A percentile compares a stretch with the other conserved stretches of the same genome.
These are phyloP conservation scores for Massariosphaeria phaeospora DNA, from an alignment of 495 filamentous ascomycete genomes.

Conservation along the genomic window DNA sequence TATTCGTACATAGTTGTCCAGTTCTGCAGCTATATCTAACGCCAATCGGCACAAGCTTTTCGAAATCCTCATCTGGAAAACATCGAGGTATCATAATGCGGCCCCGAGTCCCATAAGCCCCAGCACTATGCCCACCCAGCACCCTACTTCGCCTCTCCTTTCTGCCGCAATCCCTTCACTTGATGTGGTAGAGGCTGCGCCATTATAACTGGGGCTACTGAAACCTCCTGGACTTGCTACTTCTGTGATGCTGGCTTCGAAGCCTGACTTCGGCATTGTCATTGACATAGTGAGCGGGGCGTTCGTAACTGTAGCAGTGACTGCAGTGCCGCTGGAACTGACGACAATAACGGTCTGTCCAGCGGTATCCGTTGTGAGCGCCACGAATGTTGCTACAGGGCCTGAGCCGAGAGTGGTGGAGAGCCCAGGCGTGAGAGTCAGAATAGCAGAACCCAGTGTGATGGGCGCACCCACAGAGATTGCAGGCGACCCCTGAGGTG, in stretches of 20 bases:
- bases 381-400: slow-evolving; percentile 1
- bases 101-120: neutral
- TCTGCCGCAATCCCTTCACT: slow-evolving; percentile 3
- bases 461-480: neutral
- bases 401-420: slow-evolving; percentile 15
- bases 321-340: slow-evolving; percentile 19
- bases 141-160: neutral
- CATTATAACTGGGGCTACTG: neutral
- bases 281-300: slow-evolving; percentile 7
- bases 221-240: neutral
- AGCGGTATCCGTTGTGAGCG: slow-evolving; percentile 2
- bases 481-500: neutral
- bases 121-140: neutral
- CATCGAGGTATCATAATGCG: no score
- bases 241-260: slow-evolving; percentile 5
- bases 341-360: slow-evolving; percentile 19
- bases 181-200: neutral
- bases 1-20: no score
- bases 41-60: no score
- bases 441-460: slow-evolving; percentile 1
- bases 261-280: slow-evolving; percentile 7
- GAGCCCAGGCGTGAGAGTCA: slow-evolving; percentile 24
- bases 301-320: slow-evolving; percentile 18
- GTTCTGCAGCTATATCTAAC: no score
- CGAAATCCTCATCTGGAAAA: no score